Conservation (phyloP, 1,284 basidiomycete genomes). For the Boletus holoroseus region DNA sequence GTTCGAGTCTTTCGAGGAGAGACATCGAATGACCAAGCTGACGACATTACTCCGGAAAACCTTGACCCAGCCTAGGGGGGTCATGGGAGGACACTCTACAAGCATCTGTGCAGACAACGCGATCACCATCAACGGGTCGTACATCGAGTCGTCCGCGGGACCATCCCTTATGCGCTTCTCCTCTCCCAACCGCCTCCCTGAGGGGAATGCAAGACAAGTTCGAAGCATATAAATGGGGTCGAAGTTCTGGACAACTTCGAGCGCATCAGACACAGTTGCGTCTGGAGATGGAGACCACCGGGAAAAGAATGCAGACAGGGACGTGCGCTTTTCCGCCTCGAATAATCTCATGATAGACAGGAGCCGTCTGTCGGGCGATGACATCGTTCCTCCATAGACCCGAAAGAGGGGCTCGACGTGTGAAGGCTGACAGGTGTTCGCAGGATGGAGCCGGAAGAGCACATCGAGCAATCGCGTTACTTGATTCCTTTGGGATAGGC, state of each 20-base stretch:
- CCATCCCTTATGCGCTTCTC: conserved; percentile 26
- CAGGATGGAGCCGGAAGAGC: conserved; percentile 70
- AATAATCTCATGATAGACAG: conserved; percentile 75
- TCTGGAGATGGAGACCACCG: conserved; percentile 55
- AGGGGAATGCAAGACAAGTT: conserved; percentile 71
- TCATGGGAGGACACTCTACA: conserved; percentile 49
- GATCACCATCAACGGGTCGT: conserved; percentile 80
- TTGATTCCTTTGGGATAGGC: conserved; percentile 36
- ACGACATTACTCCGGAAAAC: conserved; percentile 78
- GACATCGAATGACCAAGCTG: conserved; percentile 65
- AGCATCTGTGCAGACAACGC: conserved; percentile 64
- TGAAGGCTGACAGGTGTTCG: conserved; percentile 76
- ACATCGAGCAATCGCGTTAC: conserved; percentile 53
- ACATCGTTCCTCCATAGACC: conserved; percentile 71
- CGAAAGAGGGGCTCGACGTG: conserved; percentile 72
- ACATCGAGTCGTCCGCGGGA: conserved; percentile 43
- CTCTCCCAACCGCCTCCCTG: conserved; percentile 45
- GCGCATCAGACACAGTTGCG: conserved; percentile 39
- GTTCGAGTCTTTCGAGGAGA: conserved; percentile 63
- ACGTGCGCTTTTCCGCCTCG: conserved; percentile 65
- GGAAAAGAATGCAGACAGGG: conserved; percentile 55
- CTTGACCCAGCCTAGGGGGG: conserved; percentile 69
- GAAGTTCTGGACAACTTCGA: conserved; percentile 67
- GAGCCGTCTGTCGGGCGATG: conserved; percentile 57
- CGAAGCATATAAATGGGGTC: conserved; percentile 67